Percentiles rank a stretch among this genome's conserved stretches.
Conservation (phyloP, 2,329 filamentous ascomycete species). For the Biscogniauxia mediterranea region DNA sequence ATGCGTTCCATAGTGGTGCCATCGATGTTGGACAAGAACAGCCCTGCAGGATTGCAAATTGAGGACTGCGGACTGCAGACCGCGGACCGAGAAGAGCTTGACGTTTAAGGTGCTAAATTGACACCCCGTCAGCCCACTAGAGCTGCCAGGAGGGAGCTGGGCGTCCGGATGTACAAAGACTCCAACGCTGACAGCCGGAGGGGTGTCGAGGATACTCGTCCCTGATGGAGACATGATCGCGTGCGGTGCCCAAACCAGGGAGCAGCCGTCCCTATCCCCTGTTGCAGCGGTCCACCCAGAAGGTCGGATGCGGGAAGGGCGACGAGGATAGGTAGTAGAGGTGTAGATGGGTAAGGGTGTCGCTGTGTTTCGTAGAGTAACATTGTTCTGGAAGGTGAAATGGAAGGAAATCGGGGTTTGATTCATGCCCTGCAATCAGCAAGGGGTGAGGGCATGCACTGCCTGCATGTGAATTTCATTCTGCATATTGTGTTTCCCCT, state of each 20-base stretch:
- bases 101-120: background rate
- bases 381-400: slow-evolving; percentile 24
- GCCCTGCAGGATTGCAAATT: background rate
- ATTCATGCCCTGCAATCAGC: background rate
- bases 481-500: background rate
- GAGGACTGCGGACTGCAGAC: no score
- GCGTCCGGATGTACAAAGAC: background rate
- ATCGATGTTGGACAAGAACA: background rate
- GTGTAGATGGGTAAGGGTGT: slow-evolving; percentile 7
- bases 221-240: slow-evolving; percentile 5
- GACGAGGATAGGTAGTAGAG: slow-evolving; percentile 4
- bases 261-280: background rate
- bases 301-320: slow-evolving; percentile 20
- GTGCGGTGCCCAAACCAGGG: slow-evolving; percentile 7
- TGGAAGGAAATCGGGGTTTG: background rate
- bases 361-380: slow-evolving; percentile 7
- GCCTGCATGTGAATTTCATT: background rate
- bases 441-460: background rate
- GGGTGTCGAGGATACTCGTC: slow-evolving; percentile 4
- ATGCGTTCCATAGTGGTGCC: background rate
- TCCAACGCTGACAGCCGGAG: background rate
- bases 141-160: background rate
- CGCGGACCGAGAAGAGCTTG: background rate
- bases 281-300: slow-evolving; percentile 19
- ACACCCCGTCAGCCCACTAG: background rate